These are phyloP conservation scores for Tanacetum coccineum DNA, from an alignment of 129 eudicot genomes.

Conservation along the genomic window DNA sequence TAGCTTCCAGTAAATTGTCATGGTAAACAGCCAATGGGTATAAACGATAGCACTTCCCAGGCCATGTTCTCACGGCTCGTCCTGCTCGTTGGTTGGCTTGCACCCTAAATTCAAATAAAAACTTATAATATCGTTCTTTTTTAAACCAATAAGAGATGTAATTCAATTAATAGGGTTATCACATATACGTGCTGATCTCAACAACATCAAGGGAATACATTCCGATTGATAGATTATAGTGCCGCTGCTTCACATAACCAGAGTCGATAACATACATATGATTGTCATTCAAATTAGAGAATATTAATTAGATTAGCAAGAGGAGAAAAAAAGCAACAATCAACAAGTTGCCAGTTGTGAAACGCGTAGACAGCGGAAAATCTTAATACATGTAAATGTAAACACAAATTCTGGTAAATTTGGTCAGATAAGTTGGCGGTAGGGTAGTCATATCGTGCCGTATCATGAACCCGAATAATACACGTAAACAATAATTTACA, in stretches of 20 bases:
- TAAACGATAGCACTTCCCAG: constrained; percentile 88
- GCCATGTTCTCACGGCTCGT: constrained; percentile 97
- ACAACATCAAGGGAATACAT: constrained; percentile 97
- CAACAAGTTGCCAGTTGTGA: neutral
- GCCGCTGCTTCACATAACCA: constrained; percentile 96
- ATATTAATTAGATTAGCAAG: too few relatives aligned
- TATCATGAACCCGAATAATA: too few relatives aligned
- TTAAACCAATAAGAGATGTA: too few relatives aligned
- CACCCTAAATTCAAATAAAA: constrained; percentile 47
- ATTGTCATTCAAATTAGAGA: too few relatives aligned
- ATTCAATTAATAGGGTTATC: neutral
- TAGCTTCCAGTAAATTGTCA: constrained; percentile 77
- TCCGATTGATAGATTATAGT: constrained; percentile 91
- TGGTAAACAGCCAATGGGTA: constrained; percentile 76
- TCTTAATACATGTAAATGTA: neutral
- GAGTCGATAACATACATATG: constrained; percentile 90
- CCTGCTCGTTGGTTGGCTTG: constrained; percentile 99
- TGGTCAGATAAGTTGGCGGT: neutral
- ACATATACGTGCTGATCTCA: constrained; percentile 75
- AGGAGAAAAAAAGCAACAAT: too few relatives aligned
- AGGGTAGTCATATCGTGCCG: too few relatives aligned
- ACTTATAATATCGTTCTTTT: too few relatives aligned
- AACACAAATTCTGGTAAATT: neutral
- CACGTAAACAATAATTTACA: too few relatives aligned
- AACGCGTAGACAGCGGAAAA: neutral